Evolutionary conservation across 768 basidiomycete genomes (phyloP), one percentile per base, ranked within the genome.

Genomic region (Trametes cinnabarina): DNA sequence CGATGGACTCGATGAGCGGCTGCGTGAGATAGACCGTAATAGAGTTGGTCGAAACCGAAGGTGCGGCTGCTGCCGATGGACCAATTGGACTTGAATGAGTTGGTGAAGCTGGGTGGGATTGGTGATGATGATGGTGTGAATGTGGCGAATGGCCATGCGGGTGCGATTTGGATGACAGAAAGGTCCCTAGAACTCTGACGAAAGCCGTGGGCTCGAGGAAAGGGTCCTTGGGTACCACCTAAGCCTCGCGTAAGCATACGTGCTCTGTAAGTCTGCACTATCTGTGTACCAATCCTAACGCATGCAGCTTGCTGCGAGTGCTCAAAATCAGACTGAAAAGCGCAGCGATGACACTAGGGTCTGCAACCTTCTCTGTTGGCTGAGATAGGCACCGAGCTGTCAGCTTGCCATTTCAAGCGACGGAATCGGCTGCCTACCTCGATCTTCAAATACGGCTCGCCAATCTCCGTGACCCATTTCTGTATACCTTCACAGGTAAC

Each of bases 331-430:
- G 77, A 54, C 85, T 88, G 51, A 93, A 74, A 10, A 93, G 76
- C 2, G 84, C 83, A 23, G 88, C 81, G 12, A 93, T 79, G 57
- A 88, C 79, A 37, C 76, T 76, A 3, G 91, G 91, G 69, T 92
- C 90, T 10, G 84, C 84, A 58, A 88, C 78, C 34, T 87, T 80
- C 69, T 91, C 88, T 64, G 83, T 84, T 20, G 86, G 82, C 85
- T 90, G 59, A 12, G 22, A 6, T 34, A 20, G 10, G 19, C 23
- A 26, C 30, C 17, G 40, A 46, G n/a, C n/a, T n/a, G n/a, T 46
- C 19, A 46, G n/a, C 11, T 15, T n/a, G 8, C 14, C 22, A 25
- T 44, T 25, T 5, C 23, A 25, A 15, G 11, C 11, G 19, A 22
- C 25, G 12, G 22, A 26, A 19, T 3, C 3, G 15, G 9, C 42